Evolutionary conservation across 1,284 basidiomycete species (phyloP).

Genomic region (Fomitopsis betulina): DNA sequence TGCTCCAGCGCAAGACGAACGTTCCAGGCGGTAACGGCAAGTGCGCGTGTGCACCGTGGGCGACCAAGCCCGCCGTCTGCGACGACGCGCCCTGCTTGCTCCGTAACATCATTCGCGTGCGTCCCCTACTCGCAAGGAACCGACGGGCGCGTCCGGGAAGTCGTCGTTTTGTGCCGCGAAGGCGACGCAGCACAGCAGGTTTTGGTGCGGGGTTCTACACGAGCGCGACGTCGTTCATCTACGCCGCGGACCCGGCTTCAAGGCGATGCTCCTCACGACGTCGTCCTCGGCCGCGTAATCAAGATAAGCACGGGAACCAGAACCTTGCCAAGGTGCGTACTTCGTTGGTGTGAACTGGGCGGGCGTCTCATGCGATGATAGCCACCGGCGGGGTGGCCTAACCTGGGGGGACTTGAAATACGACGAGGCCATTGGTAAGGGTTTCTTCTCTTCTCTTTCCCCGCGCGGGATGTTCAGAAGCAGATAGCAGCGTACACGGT

Average conservation of each 20-base stretch:
- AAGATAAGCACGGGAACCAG: constrained; percentile 13
- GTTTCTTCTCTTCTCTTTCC: neutral
- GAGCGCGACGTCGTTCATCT: constrained; percentile 15
- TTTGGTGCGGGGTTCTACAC: constrained; percentile 14
- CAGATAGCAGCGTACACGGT: no score
- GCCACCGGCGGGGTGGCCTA: constrained; percentile 3
- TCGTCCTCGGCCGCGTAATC: constrained; percentile 17
- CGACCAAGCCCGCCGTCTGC: neutral
- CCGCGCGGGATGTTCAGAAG: no score
- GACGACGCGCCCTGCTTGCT: constrained; percentile 3
- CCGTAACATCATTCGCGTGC: constrained; percentile 9
- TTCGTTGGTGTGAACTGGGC: neutral
- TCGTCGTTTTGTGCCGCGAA: constrained; percentile 9
- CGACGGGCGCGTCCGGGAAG: neutral
- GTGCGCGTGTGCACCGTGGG: constrained; percentile 8
- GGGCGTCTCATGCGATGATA: neutral
- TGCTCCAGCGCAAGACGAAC: constrained; percentile 3
- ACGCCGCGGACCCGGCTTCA: constrained; percentile 14
- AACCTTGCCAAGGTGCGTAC: constrained; percentile 16
- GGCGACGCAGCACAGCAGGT: constrained; percentile 4
- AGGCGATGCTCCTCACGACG: constrained; percentile 19
- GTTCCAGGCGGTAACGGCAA: constrained; percentile 6
- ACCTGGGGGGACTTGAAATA: constrained; percentile 16
- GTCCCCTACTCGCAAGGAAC: neutral
- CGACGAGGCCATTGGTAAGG: constrained; percentile 17